These are phyloP conservation scores for Penicillium coprophilum DNA, from an alignment of 495 filamentous ascomycete genomes.

Conservation along the genomic window DNA sequence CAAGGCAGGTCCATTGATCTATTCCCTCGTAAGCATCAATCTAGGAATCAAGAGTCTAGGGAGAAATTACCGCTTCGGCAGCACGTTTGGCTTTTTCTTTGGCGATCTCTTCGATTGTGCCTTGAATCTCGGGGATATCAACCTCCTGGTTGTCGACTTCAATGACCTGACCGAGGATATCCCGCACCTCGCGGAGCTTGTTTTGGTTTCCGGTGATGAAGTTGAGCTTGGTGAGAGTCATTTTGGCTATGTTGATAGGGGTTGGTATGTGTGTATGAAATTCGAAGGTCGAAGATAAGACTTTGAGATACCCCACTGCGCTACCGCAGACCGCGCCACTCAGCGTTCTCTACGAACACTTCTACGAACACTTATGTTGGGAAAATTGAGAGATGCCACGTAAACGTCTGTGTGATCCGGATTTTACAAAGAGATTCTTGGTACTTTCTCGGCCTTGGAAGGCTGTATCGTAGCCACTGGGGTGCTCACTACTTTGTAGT, in stretches of 20 bases:
- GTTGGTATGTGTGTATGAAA: neutral
- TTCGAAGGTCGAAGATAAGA: neutral
- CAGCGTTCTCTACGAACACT: too few relatives aligned
- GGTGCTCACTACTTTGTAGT: too few relatives aligned
- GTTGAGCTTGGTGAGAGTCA: constrained; percentile 56
- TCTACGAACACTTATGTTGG: too few relatives aligned
- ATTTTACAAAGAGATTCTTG: too few relatives aligned
- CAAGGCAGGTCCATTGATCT: constrained; percentile 84
- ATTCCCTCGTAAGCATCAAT: constrained; percentile 13
- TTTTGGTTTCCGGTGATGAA: constrained; percentile 97
- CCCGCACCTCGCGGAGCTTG: constrained; percentile 84
- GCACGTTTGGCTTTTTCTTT: constrained; percentile 82
- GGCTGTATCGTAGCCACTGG: too few relatives aligned
- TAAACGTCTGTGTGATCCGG: too few relatives aligned
- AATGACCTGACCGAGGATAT: constrained; percentile 75
- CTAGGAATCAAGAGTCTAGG: neutral
- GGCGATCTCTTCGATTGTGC: constrained; percentile 86
- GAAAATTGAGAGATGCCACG: too few relatives aligned
- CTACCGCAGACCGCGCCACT: constrained; percentile 1
- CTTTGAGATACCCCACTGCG: neutral
- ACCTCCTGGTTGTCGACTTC: constrained; percentile 69
- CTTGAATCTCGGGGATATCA: constrained; percentile 88
- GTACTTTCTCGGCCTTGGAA: too few relatives aligned
- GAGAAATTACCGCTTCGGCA: constrained; percentile 37
- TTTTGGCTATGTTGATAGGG: constrained; percentile 17